Conservation (phyloP, 805 yeast genomes). For the Saturnispora quitensis region DNA sequence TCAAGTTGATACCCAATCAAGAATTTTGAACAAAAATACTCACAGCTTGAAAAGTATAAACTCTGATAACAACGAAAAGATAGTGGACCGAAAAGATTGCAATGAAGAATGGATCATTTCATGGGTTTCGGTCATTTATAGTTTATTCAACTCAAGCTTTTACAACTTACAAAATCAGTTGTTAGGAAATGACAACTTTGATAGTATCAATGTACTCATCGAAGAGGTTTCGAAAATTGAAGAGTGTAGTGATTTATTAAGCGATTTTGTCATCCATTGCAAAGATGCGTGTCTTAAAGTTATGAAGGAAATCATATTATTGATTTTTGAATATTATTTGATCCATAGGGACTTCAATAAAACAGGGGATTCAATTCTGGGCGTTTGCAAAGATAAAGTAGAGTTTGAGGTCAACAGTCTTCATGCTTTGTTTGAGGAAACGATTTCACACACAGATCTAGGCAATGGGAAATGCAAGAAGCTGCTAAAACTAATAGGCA, state of each 20-base stretch:
- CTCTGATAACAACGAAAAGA: slow-evolving; percentile 8
- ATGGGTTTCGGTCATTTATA: slow-evolving; percentile 25
- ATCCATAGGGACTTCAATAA: slow-evolving; percentile 13
- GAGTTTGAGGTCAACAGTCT: slow-evolving; percentile 12
- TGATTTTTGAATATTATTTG: slow-evolving; percentile 23
- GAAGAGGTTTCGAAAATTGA: slow-evolving; percentile 17
- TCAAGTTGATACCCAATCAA: slow-evolving; percentile 1
- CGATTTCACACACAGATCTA: slow-evolving; percentile 8
- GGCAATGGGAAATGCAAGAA: slow-evolving; percentile 10
- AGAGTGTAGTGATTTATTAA: slow-evolving; percentile 17
- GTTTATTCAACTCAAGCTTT: slow-evolving; percentile 21
- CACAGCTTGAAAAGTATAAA: slow-evolving; percentile 9
- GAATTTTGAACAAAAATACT: slow-evolving; percentile 8
- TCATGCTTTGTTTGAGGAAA: slow-evolving; percentile 12
- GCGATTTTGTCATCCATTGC: slow-evolving; percentile 17
- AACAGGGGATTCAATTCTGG: slow-evolving; percentile 13
- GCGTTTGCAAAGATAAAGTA: slow-evolving; percentile 18
- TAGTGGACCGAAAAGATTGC: slow-evolving; percentile 8
- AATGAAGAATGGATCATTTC: slow-evolving; percentile 19
- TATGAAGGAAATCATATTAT: slow-evolving; percentile 19
- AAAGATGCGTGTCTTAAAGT: slow-evolving; percentile 19
- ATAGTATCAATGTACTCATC: slow-evolving; percentile 17
- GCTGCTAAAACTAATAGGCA: slow-evolving; percentile 12
- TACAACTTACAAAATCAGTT: slow-evolving; percentile 20
- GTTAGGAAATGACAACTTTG: slow-evolving; percentile 19